phyloP scores from a whole-genome alignment of 192 early-diverging fungal genomes.

The Mortierella antarctica region DNA sequence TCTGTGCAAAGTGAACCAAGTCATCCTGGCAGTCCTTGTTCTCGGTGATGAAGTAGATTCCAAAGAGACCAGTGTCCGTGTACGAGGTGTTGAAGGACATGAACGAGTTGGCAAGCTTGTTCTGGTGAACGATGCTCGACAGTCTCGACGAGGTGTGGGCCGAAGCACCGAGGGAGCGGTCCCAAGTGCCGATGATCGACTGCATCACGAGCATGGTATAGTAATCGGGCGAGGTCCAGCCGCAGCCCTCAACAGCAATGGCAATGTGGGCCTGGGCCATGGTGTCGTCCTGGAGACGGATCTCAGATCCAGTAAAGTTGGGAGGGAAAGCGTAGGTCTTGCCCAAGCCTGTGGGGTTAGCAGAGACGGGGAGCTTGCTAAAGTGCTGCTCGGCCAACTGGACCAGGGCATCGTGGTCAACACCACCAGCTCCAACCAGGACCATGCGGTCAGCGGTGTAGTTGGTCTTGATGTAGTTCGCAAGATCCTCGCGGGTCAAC shows the following conservation, averaged over 20 bases:
- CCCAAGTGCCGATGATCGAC: slow-evolving; percentile 97
- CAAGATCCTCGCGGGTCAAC: slow-evolving; percentile 86
- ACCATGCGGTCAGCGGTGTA: slow-evolving; percentile 99
- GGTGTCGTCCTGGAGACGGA: slow-evolving; percentile 89
- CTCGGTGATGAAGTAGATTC: slow-evolving; percentile 93
- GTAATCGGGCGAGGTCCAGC: slow-evolving; percentile 96
- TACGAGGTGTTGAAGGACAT: slow-evolving; percentile 99
- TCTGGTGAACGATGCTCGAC: slow-evolving; percentile 83
- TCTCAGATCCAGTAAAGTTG: slow-evolving; percentile 90
- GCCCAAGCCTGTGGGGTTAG: slow-evolving; percentile 60
- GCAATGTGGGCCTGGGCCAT: slow-evolving; percentile 95
- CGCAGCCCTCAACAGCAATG: slow-evolving; percentile 95
- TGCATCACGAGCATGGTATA: slow-evolving; percentile 96
- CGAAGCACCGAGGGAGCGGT: slow-evolving; percentile 91
- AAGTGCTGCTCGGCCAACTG: slow-evolving; percentile 95
- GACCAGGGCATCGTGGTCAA: slow-evolving; percentile 94
- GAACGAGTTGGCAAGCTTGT: slow-evolving; percentile 96
- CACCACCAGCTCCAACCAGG: slow-evolving; percentile 90
- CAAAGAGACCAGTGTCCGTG: slow-evolving; percentile 97
- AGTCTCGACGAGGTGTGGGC: slow-evolving; percentile 88
- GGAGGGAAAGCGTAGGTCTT: slow-evolving; percentile 65
- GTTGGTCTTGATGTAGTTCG: slow-evolving; percentile 91
- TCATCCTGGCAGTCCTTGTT: slow-evolving; percentile 87
- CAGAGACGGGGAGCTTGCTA: slow-evolving; percentile 73
- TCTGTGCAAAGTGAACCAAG: slow-evolving; percentile 86